phyloP scores from a whole-genome alignment of 1,284 basidiomycete species.

The Heliocybe sulcata region DNA sequence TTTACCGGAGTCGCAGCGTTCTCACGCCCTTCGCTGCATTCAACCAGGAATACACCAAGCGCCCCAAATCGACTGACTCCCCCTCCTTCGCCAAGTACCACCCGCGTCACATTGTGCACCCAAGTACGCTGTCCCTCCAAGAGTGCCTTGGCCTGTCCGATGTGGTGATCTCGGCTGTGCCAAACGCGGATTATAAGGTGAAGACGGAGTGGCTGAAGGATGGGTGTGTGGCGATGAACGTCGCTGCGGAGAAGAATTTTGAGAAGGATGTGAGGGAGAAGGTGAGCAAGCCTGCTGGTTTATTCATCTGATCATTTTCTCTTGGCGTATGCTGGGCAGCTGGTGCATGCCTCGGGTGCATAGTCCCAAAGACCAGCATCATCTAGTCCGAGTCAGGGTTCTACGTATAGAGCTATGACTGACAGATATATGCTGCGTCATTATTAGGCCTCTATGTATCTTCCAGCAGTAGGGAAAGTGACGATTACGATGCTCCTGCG shows the following conservation, averaged over 20 bases:
- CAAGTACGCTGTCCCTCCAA: constrained; percentile 58
- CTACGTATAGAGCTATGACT: too few relatives aligned
- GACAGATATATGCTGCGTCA: constrained; percentile 1
- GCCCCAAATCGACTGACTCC: constrained; percentile 44
- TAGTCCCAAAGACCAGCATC: too few relatives aligned
- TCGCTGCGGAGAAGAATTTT: constrained; percentile 96
- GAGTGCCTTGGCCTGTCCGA: constrained; percentile 80
- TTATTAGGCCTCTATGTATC: constrained; percentile 91
- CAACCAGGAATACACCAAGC: constrained; percentile 81
- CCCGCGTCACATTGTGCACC: constrained; percentile 80
- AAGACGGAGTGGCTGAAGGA: constrained; percentile 87
- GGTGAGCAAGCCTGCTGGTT: constrained; percentile 32
- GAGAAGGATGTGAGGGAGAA: constrained; percentile 89
- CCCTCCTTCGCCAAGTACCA: constrained; percentile 56
- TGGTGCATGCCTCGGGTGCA: too few relatives aligned
- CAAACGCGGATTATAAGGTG: constrained; percentile 83
- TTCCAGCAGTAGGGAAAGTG: constrained; percentile 93
- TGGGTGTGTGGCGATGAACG: constrained; percentile 90
- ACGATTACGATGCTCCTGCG: constrained; percentile 96
- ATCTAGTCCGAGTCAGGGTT: too few relatives aligned
- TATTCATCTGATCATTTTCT: neutral
- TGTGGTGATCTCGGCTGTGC: constrained; percentile 89
- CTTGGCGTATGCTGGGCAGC: neutral
- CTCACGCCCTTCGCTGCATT: constrained; percentile 1
- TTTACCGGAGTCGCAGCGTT: too few relatives aligned